A percentile compares a stretch with the other conserved stretches of the same genome.
Evolutionary conservation across 306 rosid species (phyloP).

Genomic region (apple (Malus domestica)): DNA sequence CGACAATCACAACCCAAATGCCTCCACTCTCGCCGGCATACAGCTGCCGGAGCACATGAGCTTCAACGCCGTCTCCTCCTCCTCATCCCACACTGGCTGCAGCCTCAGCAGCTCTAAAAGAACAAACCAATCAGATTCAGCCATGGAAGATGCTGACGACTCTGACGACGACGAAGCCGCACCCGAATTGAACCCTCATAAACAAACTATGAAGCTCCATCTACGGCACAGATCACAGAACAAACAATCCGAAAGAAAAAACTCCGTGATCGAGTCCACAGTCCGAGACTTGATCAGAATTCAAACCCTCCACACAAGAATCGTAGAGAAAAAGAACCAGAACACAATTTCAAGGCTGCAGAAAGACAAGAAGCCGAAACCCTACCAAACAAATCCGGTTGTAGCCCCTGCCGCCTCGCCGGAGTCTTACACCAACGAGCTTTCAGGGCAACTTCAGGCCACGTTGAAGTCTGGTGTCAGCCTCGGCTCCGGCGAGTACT

Average conservation of each 20-base stretch:
- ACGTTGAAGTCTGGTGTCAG: slow-evolving; percentile 91
- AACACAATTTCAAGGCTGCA: slow-evolving; percentile 59
- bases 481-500: slow-evolving; percentile 94
- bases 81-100: slow-evolving; percentile 51
- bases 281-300: slow-evolving; percentile 61
- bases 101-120: slow-evolving; percentile 27
- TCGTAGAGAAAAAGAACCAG: slow-evolving; percentile 73
- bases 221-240: slow-evolving; percentile 39
- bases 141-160: slow-evolving; percentile 6
- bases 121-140: slow-evolving; percentile 21
- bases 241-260: slow-evolving; percentile 30
- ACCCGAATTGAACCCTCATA: slow-evolving; percentile 15
- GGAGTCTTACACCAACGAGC: slow-evolving; percentile 25
- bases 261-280: slow-evolving; percentile 46
- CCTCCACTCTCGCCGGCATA: slow-evolving; percentile 60
- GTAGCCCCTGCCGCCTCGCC: slow-evolving; percentile 38
- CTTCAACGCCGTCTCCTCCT: slow-evolving; percentile 52
- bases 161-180: slow-evolving; percentile 18
- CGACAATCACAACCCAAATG: slow-evolving; percentile 34
- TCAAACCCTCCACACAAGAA: slow-evolving; percentile 67
- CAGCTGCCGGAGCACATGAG: slow-evolving; percentile 59
- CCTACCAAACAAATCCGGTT: slow-evolving; percentile 1
- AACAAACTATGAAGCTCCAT: slow-evolving; percentile 56
- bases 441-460: slow-evolving; percentile 67
- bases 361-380: slow-evolving; percentile 8